Base-by-base conservation (phyloP, 208 protist genomes). In the Acanthamoeba culbertsoni region DNA sequence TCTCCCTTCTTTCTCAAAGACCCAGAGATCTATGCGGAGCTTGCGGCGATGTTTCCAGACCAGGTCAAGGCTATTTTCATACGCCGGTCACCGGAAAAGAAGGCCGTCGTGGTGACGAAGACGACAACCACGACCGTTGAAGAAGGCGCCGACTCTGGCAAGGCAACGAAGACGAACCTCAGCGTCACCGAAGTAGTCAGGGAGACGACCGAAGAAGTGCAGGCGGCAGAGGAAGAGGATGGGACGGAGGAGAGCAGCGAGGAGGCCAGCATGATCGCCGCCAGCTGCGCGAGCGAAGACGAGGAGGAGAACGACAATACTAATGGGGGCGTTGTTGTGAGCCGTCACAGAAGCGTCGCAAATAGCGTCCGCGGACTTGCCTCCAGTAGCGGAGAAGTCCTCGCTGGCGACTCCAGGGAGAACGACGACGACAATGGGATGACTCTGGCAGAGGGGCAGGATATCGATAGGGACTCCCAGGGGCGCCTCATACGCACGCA, bases 11-110 rank as follows among this genome's bases (percentile, higher is more conserved):
- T 55, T 8, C 48, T 18, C 26, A 18, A 28, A 73, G 86, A 92
- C n/a, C 86, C 86, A 2, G 86, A 92, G n/a, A 40, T 92, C 23
- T 92, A 92, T 53, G 86, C 59, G 20, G 86, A 92, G 59, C 42
- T 92, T 40, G 86, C 86, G 23, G 35, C 45, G 5, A 12, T 35
- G 59, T 92, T 37, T 37, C 86, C 86, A 18, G 45, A 79, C 33
- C 86, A 92, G 42, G 86, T 92, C 45, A 71, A 79, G 59, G 86
- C 86, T 40, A 92, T 92, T 31, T 92, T 92, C 63, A 92, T 92
- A 35, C 40, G 86, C 3, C 40, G 86, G 2, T 53, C 86, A 28
- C 86, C 86, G 7, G 86, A 92, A 37, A 31, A 92, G 40, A 48
- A 71, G 48, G 48, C 43, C 45, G 45, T 92, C 28, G 42, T 79